A percentile compares a stretch with the other conserved stretches of the same genome.
phyloP scores from a whole-genome alignment of 768 basidiomycete species.

The Tylopilus vinaceipallidus region DNA sequence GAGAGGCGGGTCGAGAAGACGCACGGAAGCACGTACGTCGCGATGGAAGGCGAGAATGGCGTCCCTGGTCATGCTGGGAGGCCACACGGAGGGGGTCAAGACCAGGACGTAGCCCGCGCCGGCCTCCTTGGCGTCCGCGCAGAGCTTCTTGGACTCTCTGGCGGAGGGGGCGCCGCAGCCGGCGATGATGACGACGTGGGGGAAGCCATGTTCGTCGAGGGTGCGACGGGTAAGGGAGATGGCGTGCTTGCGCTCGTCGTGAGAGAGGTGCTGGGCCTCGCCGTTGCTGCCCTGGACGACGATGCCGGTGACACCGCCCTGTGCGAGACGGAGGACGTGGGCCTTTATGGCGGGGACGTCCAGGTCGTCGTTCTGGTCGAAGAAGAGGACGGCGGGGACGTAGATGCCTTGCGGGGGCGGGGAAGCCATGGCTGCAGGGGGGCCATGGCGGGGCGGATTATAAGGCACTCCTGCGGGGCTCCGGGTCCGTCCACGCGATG shows the following conservation, averaged over 20 bases:
- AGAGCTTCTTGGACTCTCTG: constrained; percentile 68
- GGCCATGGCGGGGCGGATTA: not conserved
- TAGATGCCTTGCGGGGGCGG: constrained; percentile 70
- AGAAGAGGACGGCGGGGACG: constrained; percentile 77
- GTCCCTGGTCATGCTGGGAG: constrained; percentile 58
- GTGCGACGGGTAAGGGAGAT: constrained; percentile 68
- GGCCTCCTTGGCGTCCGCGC: constrained; percentile 70
- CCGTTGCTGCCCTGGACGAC: constrained; percentile 75
- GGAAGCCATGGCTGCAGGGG: constrained; percentile 20
- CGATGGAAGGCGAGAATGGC: constrained; percentile 66
- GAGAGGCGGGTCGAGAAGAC: not conserved
- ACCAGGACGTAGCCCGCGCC: constrained; percentile 83
- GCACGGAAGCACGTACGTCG: constrained; percentile 39
- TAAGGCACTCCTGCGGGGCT: not conserved
- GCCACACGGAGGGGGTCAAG: constrained; percentile 71
- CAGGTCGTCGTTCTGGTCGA: constrained; percentile 65
- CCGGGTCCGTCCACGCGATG: not conserved
- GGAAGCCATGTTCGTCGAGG: constrained; percentile 69
- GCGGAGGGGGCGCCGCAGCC: constrained; percentile 85
- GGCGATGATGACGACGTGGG: constrained; percentile 67
- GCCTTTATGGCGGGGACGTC: constrained; percentile 64
- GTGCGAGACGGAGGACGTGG: constrained; percentile 72
- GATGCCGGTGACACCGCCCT: constrained; percentile 73
- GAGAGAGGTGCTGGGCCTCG: constrained; percentile 74
- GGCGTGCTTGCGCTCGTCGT: constrained; percentile 62